phyloP scores from a whole-genome alignment of 768 basidiomycete species.

The Jaapia argillacea region DNA sequence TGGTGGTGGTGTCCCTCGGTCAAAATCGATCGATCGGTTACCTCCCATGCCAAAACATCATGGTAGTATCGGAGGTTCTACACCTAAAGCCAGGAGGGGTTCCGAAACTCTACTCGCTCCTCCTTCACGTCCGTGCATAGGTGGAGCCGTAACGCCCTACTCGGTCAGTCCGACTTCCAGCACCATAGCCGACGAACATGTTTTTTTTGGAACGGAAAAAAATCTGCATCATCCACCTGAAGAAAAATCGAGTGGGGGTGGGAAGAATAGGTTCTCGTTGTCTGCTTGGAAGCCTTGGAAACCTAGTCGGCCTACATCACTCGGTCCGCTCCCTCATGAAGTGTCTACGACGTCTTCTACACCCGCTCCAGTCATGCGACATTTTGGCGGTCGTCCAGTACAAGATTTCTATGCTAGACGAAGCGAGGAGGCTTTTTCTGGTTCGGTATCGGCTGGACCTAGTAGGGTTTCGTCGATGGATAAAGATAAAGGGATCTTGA shows the following conservation, averaged over 20 bases:
- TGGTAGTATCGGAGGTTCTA: constrained; percentile 1
- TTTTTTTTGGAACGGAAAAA: background rate
- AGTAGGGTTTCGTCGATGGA: background rate
- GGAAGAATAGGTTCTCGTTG: constrained; percentile 17
- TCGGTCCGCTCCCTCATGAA: constrained; percentile 20
- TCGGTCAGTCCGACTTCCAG: constrained; percentile 9
- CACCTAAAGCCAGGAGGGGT: constrained; percentile 13
- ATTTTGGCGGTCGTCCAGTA: constrained; percentile 1
- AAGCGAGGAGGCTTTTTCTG: constrained; percentile 36
- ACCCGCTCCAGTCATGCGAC: constrained; percentile 9
- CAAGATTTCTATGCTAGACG: constrained; percentile 14
- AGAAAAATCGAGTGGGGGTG: background rate
- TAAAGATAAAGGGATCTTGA: constrained; percentile 10
- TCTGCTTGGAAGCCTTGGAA: constrained; percentile 18
- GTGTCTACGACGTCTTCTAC: constrained; percentile 22
- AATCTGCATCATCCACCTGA: background rate
- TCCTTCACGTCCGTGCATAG: constrained; percentile 1
- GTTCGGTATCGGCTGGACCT: background rate
- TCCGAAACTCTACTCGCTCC: constrained; percentile 21
- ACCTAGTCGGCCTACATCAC: constrained; percentile 11
- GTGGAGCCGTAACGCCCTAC: constrained; percentile 12
- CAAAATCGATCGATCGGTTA: background rate
- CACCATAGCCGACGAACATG: background rate
- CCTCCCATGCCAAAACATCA: constrained; percentile 1
- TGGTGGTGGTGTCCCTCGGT: too few relatives aligned